Evolutionary conservation across 202 grass and related monocot species (phyloP).

Genomic region (Zoysia matrella): DNA sequence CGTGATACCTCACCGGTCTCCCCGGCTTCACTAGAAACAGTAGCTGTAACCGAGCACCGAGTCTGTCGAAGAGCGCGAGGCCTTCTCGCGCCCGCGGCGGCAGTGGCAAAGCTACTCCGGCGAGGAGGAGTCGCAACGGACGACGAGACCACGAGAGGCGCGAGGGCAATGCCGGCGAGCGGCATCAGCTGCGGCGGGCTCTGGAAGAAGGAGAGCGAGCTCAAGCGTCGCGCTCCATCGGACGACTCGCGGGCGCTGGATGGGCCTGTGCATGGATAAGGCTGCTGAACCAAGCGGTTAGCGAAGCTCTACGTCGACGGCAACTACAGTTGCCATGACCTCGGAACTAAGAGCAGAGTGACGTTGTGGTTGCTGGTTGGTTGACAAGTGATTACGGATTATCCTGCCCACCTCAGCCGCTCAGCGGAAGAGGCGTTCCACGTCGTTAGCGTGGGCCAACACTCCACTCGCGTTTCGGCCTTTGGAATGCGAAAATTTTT

Average conservation of each 20-base stretch:
- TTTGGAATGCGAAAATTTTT: too few relatives aligned
- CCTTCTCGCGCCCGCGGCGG: background rate
- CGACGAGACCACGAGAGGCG: conserved; percentile 44
- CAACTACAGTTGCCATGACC: too few relatives aligned
- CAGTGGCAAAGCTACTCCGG: conserved; percentile 1
- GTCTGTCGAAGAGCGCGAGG: conserved; percentile 4
- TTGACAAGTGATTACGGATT: too few relatives aligned
- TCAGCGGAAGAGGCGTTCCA: too few relatives aligned
- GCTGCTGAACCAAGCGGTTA: too few relatives aligned
- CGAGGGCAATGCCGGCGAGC: conserved; percentile 46
- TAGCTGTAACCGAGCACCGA: conserved; percentile 28
- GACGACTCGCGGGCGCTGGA: conserved; percentile 1
- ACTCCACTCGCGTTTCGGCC: too few relatives aligned
- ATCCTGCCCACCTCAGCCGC: too few relatives aligned
- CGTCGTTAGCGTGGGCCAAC: too few relatives aligned
- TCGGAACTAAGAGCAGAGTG: too few relatives aligned
- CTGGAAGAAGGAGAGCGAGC: background rate
- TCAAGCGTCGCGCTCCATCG: conserved; percentile 35
- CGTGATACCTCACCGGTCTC: conserved; percentile 51
- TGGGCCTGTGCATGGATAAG: too few relatives aligned
- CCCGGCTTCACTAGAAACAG: background rate
- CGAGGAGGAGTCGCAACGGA: background rate
- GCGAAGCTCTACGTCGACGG: too few relatives aligned
- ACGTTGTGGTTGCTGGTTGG: too few relatives aligned
- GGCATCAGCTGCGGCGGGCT: conserved; percentile 36